Base-by-base conservation (phyloP, 441 rosid species). In the Melianthus villosus region DNA sequence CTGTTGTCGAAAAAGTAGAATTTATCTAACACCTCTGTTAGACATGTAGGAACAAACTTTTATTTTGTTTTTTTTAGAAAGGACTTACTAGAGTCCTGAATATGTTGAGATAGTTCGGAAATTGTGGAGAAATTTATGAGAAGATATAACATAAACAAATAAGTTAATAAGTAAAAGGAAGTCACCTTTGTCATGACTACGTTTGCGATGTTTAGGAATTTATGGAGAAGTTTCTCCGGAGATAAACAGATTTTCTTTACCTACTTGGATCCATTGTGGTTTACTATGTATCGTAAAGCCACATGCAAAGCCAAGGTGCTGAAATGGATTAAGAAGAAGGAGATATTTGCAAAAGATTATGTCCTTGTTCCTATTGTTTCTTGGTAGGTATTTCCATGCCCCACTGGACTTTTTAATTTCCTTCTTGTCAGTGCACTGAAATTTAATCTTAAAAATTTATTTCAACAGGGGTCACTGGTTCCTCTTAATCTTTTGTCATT, bases 401-500 rank as follows among this genome's bases (percentile, higher is more conserved):
- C 31, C 14, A n/a, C 1, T 7, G 3, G 3, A 20, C 23, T 29
- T 17, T 28, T 15, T 28, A 22, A 7, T 22, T 19, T 54, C 34
- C 48, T 16, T 15, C 25, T 39, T 29, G 12, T 25, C 18, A 11
- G 19, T n/a, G 22, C n/a, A 6, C 17, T 26, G 33, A 47, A 33
- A 20, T 34, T 46, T 34, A 32, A 46, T 32, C 45, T 13, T 25
- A 25, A 34, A 11, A 9, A 46, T 22, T 10, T 23, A 29, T 39
- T 31, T 48, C 14, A 31, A 47, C 25, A 86, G 93, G 94, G 45
- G 76, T 37, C 94, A 82, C 27, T 86, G 97, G 94, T 65, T 51
- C 53, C 79, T 86, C 52, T 67, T 86, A 72, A 82, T 86, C 47
- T 70, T 86, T 51, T 86, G 94, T 47, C 70, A 86, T 47, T 68